Evolutionary conservation across 75 land plant species (phyloP), one percentile per base, ranked within the genome.

Genomic region (Pinus tabuliformis): DNA sequence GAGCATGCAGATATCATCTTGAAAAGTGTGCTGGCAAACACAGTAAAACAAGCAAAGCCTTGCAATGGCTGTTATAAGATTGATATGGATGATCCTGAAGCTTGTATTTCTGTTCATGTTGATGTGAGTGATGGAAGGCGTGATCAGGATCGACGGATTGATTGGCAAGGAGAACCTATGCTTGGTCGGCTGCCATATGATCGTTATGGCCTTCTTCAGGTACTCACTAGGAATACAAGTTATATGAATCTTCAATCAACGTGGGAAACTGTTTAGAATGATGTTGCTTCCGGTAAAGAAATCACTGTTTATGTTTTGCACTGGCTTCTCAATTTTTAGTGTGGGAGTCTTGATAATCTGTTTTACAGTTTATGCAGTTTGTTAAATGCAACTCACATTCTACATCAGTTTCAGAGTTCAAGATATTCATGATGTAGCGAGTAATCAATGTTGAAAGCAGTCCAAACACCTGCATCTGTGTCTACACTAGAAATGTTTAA

Each of bases 121-220:
- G 26, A 49, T 66, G 52, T 65, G 30, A 66, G 68, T 21, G 73
- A 22, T 17, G 26, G 73, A 65, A 30, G 70, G 49, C 74, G 74
- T 65, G 75, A 83, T 52, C 58, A 58, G 33, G 84, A 83, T 61
- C 36, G 39, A n/a, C 82, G 84, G 20, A 61, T 81, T 65, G 84
- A 83, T 75, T 83, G 84, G 84, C 84, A 81, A 52, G 82, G 71
- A 59, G 81, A 83, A 82, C 82, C 83, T 22, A 83, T 83, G 84
- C 60, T 81, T 68, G 83, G 84, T 16, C 82, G 84, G 17, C 76
- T 83, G 24, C 84, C 84, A 22, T 83, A 83, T 75, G 82, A 83
- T 74, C 60, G 58, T 57, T 64, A 61, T 83, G 77, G 83, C n/a
- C 84, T 76, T n/a, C 78, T 83, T 65, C 77, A 72, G 84, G 84